Evolutionary conservation across 1,284 basidiomycete genomes (phyloP), one percentile per base, ranked within the genome.

Genomic region (Ganoderma boninense): DNA sequence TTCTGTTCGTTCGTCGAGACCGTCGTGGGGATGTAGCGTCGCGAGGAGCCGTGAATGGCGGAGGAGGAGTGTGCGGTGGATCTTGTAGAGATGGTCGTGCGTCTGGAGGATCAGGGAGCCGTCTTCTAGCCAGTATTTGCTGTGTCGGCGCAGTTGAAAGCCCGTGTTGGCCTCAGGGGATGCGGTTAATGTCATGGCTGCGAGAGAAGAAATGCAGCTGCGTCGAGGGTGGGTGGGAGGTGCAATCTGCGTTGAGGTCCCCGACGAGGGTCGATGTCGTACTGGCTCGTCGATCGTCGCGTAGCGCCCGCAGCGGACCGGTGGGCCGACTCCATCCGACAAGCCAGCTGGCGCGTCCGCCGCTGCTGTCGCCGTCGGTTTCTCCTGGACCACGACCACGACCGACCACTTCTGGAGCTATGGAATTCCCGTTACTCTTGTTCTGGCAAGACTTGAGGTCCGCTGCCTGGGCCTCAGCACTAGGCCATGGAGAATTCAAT

Each of bases 51-150:
- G 80, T 1, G 89, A 91, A 71, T 89, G 87, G 32, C 87, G 82
- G 43, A 80, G 76, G 10, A 93, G 78, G 8, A 92, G 77, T 7
- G 83, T 80, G 35, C 80, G 78, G 74, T 92, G 89, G 46, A 92
- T 79, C 75, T 84, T 89, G 82, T 88, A 93, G 26, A 82, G 73
- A 49, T 82, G 76, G 13, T 82, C 74, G 66, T 83, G 77, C 38
- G 84, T 81, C 63, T 80, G 80, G 46, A 92, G 76, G 56, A 89
- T 77, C 20, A 91, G 75, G 16, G 87, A 87, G 65, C 89, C 91
- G 74, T 92, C 90, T 32, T 88, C 82, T 66, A 91, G 86, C 89
- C 89, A 92, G 76, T 87, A 91, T 14, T 79, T 78, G 0, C 83
- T 82, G 76, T 89, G 87, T 59, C 70, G 72, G 6, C 70, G 73